A percentile compares a stretch with the other conserved stretches of the same genome.
These are phyloP conservation scores for Chalciporus sp. DNA, from an alignment of 1,284 basidiomycete genomes.

Conservation along the genomic window DNA sequence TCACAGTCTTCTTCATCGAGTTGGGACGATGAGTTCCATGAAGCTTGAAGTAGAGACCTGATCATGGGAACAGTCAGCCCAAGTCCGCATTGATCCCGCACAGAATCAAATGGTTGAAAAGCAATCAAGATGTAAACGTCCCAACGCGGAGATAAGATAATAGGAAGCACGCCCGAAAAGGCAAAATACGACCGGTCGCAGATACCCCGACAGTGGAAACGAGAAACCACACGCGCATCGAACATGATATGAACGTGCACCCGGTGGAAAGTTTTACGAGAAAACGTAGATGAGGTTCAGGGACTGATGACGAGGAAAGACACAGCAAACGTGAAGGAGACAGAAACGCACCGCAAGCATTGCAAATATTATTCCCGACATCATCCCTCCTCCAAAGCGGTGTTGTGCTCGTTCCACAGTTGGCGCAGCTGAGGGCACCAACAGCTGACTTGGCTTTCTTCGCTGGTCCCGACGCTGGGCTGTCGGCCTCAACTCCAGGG, in stretches of 20 bases:
- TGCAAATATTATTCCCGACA: conserved; percentile 90
- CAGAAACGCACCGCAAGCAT: conserved; percentile 83
- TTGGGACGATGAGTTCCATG: conserved; percentile 97
- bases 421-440: conserved; percentile 84
- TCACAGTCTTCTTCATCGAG: conserved; percentile 98
- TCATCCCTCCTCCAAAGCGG: conserved; percentile 94
- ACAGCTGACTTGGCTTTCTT: conserved; percentile 50
- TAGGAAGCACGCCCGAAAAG: conserved; percentile 7
- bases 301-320: conserved; percentile 21
- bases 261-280: conserved; percentile 24
- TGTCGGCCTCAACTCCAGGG: conserved; percentile 30
- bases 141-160: conserved; percentile 27
- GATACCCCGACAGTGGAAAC: conserved; percentile 18
- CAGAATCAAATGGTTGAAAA: conserved; percentile 6
- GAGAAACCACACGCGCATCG: conserved; percentile 18
- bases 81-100: conserved; percentile 6
- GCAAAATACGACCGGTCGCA: conserved; percentile 26
- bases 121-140: conserved; percentile 7
- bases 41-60: conserved; percentile 96
- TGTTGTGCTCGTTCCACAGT: conserved; percentile 93
- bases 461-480: conserved; percentile 24
- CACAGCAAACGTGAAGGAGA: conserved; percentile 33
- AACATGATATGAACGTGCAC: conserved; percentile 27
- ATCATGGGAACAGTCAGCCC: conserved; percentile 25
- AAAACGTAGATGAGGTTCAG: conserved; percentile 18